Conservation (phyloP, 2,329 filamentous ascomycete genomes). For the Paramyrothecium sp. region DNA sequence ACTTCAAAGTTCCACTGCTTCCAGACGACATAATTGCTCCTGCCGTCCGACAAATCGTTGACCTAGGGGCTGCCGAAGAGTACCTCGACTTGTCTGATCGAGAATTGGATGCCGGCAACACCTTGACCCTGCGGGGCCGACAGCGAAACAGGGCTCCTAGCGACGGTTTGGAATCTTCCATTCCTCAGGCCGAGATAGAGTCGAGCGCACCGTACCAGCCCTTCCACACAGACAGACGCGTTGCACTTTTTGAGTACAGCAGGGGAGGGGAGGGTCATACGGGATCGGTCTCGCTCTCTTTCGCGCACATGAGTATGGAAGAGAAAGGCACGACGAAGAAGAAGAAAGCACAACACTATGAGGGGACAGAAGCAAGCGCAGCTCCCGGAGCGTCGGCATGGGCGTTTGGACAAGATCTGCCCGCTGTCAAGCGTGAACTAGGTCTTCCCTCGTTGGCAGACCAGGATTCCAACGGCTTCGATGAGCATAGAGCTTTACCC, state of each 20-base stretch:
- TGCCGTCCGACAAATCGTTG: conserved; percentile 52
- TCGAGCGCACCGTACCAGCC: conserved; percentile 94
- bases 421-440: conserved; percentile 49
- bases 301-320: conserved; percentile 41
- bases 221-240: conserved; percentile 87
- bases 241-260: conserved; percentile 70
- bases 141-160: conserved; percentile 32
- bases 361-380: conserved; percentile 12
- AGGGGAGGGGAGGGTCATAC: conserved; percentile 27
- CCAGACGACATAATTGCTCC: conserved; percentile 59
- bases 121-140: conserved; percentile 47
- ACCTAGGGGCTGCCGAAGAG: conserved; percentile 50
- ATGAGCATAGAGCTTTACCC: conserved; percentile 59
- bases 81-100: conserved; percentile 52
- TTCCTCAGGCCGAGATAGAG: conserved; percentile 82
- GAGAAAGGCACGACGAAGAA: conserved; percentile 37
- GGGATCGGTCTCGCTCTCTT: conserved; percentile 35
- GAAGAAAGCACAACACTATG: conserved; percentile 28
- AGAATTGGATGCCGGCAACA: conserved; percentile 53
- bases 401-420: conserved; percentile 60
- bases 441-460: conserved; percentile 45
- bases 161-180: conserved; percentile 59
- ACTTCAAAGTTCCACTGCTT: conserved; percentile 64
- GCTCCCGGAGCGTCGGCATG: conserved; percentile 34
- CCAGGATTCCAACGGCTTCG: conserved; percentile 50